Evolutionary conservation across 441 rosid species (phyloP), one percentile per base, ranked within the genome.

Genomic region (Corymbia calophylla): DNA sequence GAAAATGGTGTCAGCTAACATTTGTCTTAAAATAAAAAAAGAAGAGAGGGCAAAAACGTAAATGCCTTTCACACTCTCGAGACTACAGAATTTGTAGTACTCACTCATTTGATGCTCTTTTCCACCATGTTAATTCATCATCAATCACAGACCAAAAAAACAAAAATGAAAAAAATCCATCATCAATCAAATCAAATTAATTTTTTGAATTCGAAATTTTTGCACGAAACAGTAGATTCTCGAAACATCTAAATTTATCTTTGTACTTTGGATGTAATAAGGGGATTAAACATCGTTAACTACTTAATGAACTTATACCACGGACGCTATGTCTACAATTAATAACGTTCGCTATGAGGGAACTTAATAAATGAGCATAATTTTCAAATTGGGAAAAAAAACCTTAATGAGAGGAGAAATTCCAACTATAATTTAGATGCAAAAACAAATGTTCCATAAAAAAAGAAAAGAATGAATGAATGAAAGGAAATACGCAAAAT

Each of bases 381-480:
- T 73, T 5, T 21, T 73, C 49, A 12, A 19, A 32, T 68, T 35
- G 80, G 44, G 18, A 9, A 66, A 62, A 15, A 66, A 68, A 17
- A 31, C 5, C 4, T 9, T 9, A 73, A 6, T 1, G 17, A 23
- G 49, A 21, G 29, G 21, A 70, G 44, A 35, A 39, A 39, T 73
- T 39, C 29, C 16, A 7, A 70, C 44, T 31, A 17, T 4, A 17
- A 60, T 25, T 12, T 11, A 27, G 68, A 29, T 62, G 32, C 0
- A 29, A 62, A 29, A 29, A 7, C 32, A 62, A 13, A n/a, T 0
- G 0, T 29, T 15, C 68, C 9, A 29, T 13, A 14, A 6, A 27
- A 2, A 5, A 60, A 60, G 21, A 0, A 3, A 0, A 3, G 1
- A 25, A 10, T 6, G 19, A 18, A 1, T 19, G 0, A 68, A 44